phyloP scores from a whole-genome alignment of 2,329 filamentous ascomycete species.

The Penicillium janthinellum region DNA sequence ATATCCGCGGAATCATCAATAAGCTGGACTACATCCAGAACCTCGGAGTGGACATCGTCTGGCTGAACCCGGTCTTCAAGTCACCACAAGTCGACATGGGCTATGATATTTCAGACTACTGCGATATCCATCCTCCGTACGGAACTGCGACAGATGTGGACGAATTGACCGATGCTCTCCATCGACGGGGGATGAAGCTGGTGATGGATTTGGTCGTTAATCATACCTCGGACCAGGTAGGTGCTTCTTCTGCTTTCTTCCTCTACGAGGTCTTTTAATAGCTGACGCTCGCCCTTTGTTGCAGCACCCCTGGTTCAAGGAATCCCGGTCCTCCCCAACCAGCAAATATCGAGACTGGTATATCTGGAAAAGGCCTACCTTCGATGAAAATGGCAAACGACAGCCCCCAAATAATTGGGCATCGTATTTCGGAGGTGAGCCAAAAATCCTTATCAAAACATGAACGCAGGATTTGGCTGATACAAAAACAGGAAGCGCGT shows the following conservation, averaged over 20 bases:
- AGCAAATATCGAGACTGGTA: constrained; percentile 63
- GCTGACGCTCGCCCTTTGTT: too few species aligned
- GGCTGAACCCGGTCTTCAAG: constrained; percentile 33
- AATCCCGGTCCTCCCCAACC: constrained; percentile 51
- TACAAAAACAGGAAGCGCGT: constrained; percentile 19
- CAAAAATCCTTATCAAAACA: too few species aligned
- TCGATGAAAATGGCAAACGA: constrained; percentile 56
- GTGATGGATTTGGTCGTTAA: constrained; percentile 55
- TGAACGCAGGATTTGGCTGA: too few species aligned
- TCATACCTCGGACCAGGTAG: constrained; percentile 53
- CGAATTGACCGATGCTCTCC: constrained; percentile 45
- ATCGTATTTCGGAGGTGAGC: constrained; percentile 32
- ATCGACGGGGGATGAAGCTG: constrained; percentile 50
- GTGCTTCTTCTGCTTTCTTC: constrained; percentile 40
- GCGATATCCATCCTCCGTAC: constrained; percentile 47
- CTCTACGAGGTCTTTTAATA: too few species aligned
- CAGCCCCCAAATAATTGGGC: constrained; percentile 74
- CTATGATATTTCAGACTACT: constrained; percentile 59
- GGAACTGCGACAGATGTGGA: constrained; percentile 52
- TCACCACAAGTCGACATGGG: constrained; percentile 55
- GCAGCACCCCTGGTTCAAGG: constrained; percentile 53
- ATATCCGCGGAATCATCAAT: constrained; percentile 35
- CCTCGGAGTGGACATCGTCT: constrained; percentile 36
- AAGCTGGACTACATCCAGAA: constrained; percentile 34
- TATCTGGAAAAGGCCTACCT: constrained; percentile 53